Evolutionary conservation across 176 grass and related monocot species (phyloP).

Genomic region (Oryza longistaminata): DNA sequence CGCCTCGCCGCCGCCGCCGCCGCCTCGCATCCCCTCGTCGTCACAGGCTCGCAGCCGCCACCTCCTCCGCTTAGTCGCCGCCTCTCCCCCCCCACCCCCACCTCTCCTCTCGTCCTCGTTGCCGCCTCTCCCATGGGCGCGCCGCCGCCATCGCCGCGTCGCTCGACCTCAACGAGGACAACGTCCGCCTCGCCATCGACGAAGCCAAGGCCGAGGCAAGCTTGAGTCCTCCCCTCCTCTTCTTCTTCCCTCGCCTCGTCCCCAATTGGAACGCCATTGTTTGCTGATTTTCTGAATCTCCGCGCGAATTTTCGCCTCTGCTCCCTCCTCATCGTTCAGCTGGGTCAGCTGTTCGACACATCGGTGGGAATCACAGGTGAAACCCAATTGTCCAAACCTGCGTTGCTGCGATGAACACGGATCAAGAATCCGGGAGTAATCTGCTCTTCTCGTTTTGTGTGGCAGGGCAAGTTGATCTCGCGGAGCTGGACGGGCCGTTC

Average conservation of each 20-base stretch:
- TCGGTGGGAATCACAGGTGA: constrained; percentile 90
- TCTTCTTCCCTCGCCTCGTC: neutral
- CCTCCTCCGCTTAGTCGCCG: no score
- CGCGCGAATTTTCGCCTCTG: neutral
- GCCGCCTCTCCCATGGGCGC: no score
- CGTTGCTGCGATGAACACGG: neutral
- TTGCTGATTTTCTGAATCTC: neutral
- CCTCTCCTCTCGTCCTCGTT: no score
- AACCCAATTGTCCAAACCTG: neutral
- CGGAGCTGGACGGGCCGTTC: constrained; percentile 85
- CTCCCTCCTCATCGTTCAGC: no score
- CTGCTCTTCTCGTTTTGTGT: no score
- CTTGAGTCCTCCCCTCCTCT: neutral
- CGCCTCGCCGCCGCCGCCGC: constrained; percentile 1
- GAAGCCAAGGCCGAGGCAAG: constrained; percentile 78
- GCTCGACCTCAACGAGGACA: constrained; percentile 94
- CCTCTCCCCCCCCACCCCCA: no score
- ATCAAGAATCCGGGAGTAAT: neutral
- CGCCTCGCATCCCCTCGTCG: no score
- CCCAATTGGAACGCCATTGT: neutral
- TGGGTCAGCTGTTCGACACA: constrained; percentile 86
- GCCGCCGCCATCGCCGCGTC: constrained; percentile 44
- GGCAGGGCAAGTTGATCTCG: constrained; percentile 72
- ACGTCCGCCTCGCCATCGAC: constrained; percentile 59
- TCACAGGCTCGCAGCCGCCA: no score